Percentiles rank a stretch among this genome's conserved stretches.
Evolutionary conservation across 176 grass and related monocot species (phyloP).

Genomic region (sorghum (Sorghum bicolor)): Sorghum_bicolor_NCBIv3 NC_012874.2:1635501-1636000

Average conservation of each 20-base stretch:
- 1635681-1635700: background rate
- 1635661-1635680: background rate
- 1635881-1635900: background rate
- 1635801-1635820: background rate
- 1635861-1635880: background rate
- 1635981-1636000: background rate
- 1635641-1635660: background rate
- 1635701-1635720: conserved; percentile 33
- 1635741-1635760: conserved; percentile 19
- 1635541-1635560: background rate
- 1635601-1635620: background rate
- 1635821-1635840: background rate
- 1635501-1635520: background rate
- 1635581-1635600: background rate
- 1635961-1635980: conserved; percentile 11
- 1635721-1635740: conserved; percentile 37
- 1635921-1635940: conserved; percentile 14
- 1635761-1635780: conserved; percentile 10
- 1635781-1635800: background rate
- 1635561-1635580: background rate
- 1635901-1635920: conserved; percentile 22
- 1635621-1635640: background rate
- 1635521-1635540: background rate
- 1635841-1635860: background rate
- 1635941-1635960: conserved; percentile 15